Percentiles rank a stretch among this genome's conserved stretches.
phyloP scores from a whole-genome alignment of 2,329 filamentous ascomycete species.

The Nemania sp. region DNA sequence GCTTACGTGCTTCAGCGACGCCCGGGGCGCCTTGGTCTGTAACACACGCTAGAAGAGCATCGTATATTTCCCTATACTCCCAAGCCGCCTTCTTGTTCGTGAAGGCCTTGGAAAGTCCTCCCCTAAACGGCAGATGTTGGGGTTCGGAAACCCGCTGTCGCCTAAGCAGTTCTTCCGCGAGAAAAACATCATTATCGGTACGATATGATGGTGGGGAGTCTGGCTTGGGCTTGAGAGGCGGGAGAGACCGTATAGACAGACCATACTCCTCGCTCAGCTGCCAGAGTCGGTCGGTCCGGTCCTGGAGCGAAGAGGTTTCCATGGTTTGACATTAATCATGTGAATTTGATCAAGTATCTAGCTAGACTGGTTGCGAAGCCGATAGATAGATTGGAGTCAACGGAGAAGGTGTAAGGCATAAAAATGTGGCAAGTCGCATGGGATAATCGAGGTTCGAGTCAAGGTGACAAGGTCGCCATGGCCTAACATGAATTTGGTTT shows the following conservation, averaged over 20 bases:
- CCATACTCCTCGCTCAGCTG: conserved; percentile 57
- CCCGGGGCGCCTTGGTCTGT: conserved; percentile 55
- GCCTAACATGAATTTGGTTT: not conserved
- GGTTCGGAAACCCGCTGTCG: conserved; percentile 45
- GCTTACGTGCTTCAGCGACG: conserved; percentile 54
- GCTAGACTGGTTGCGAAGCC: not conserved
- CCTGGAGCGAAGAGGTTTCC: conserved; percentile 35
- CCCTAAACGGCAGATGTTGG: conserved; percentile 45
- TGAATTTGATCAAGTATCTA: not conserved
- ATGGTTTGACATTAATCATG: conserved; percentile 26
- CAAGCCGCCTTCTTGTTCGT: conserved; percentile 55
- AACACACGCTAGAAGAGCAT: conserved; percentile 55
- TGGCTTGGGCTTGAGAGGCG: conserved; percentile 48
- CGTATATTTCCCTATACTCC: conserved; percentile 58
- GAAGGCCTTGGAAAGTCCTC: conserved; percentile 50
- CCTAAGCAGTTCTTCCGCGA: conserved; percentile 60
- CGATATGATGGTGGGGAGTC: conserved; percentile 49
- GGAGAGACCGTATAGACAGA: conserved; percentile 47
- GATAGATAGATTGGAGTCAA: not conserved
- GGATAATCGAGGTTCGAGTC: not conserved
- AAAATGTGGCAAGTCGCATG: conserved; percentile 1
- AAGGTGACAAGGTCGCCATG: not conserved
- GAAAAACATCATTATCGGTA: conserved; percentile 53
- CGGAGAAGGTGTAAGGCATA: not conserved
- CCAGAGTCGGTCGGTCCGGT: conserved; percentile 53